Evolutionary conservation across 2,329 filamentous ascomycete species (phyloP).

Genomic region (Xylariaceae sp.): DNA sequence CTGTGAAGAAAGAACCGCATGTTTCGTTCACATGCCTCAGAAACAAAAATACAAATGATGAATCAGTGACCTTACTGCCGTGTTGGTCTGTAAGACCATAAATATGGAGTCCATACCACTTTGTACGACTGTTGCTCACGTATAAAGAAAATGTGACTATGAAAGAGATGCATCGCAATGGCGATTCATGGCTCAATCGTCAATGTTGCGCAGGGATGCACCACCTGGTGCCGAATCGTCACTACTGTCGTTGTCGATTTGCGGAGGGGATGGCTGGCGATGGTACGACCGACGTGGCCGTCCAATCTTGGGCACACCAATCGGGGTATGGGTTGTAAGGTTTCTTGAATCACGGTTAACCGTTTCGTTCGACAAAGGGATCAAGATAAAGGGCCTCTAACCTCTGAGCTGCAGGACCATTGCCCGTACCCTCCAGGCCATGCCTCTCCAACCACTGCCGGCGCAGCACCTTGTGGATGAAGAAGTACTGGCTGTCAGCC

Average conservation of each 20-base stretch:
- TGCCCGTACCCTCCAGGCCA: slow-evolving; percentile 44
- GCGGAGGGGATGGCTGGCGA: slow-evolving; percentile 4
- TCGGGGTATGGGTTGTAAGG: slow-evolving; percentile 16
- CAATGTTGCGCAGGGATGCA: slow-evolving; percentile 7
- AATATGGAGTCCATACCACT: background rate
- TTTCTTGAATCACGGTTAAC: slow-evolving; percentile 32
- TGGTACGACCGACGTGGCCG: slow-evolving; percentile 20
- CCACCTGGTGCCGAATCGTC: slow-evolving; percentile 29
- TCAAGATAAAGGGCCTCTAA: slow-evolving; percentile 53
- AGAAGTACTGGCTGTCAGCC: slow-evolving; percentile 80
- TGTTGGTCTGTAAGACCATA: background rate
- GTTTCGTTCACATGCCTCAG: background rate
- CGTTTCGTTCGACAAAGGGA: slow-evolving; percentile 47
- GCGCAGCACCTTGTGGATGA: slow-evolving; percentile 86
- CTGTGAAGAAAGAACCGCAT: slow-evolving; percentile 8
- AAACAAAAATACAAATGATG: slow-evolving; percentile 11
- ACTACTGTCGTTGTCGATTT: slow-evolving; percentile 27
- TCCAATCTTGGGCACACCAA: slow-evolving; percentile 9
- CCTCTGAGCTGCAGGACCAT: slow-evolving; percentile 58
- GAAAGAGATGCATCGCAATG: too few relatives aligned
- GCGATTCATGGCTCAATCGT: slow-evolving; percentile 1
- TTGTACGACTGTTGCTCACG: background rate
- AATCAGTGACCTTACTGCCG: background rate
- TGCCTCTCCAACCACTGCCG: slow-evolving; percentile 76
- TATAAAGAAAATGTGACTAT: background rate